Evolutionary conservation across 768 basidiomycete genomes (phyloP), one percentile per base, ranked within the genome.

Genomic region (Collybiopsis luxurians): DNA sequence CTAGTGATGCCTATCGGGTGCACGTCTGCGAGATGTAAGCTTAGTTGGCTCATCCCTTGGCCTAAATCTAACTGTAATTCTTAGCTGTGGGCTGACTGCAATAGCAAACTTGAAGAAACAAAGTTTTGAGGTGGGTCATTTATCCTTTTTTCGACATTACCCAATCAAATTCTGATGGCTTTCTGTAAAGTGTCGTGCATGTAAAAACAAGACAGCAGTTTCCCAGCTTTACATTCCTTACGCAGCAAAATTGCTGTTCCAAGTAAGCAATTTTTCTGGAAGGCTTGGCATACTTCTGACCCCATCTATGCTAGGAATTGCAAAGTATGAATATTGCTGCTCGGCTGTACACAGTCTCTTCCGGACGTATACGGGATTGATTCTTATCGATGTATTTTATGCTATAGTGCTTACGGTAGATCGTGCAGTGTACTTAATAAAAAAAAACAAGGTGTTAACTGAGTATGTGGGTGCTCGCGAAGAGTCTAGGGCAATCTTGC

Each of bases 61-160:
- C 3, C 15, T 53, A 19, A 55, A 71, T 19, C 65, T 34, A 31
- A 46, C 45, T 55, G 59, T 12, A 58, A 55, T 59, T 58, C 57
- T 3, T 63, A 94, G 90, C 61, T 98, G 97, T 67, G 96, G 97
- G 61, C 75, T 99, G 56, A 96, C 95, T 12, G 95, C 97, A 2
- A 96, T 98, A 67, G 97, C 97, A 19, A 98, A 98, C 71, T 79
- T 99, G 85, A 98, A 98, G 89, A 98, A 98, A 73, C 96, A 98
- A 82, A 95, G 86, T 38, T 98, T 98, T 71, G 94, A 98, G 76
- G 82, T 82, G 65, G 39, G 71, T 10, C 39, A 13, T 21, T 28
- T 45, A 9, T 42, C 24, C 5, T 40, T n/a, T 11, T 24, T 36
- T 36, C 31, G 28, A 28, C 26, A n/a, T 15, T 58, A 9, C 36